These are phyloP conservation scores for Suaeda aralocaspica DNA, from an alignment of 148 eudicot genomes.

Conservation along the genomic window DNA sequence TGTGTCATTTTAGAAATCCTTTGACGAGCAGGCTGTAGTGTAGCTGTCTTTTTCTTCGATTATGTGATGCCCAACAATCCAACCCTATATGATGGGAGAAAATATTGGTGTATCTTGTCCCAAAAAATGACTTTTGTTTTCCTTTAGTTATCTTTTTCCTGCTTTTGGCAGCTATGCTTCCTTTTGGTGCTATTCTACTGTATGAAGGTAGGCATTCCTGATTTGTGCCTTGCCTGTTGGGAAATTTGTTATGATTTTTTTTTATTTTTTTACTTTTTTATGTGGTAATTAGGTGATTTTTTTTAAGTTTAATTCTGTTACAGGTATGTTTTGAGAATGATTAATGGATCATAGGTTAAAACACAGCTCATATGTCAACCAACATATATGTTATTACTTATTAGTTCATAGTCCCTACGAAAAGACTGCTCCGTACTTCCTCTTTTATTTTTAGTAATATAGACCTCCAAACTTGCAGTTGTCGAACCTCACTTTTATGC, in stretches of 20 bases:
- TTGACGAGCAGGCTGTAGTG: neutral
- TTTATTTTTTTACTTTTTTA: neutral
- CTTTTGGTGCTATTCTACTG: neutral
- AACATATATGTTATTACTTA: neutral
- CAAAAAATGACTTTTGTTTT: neutral
- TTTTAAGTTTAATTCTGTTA: too few species aligned
- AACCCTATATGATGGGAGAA: neutral
- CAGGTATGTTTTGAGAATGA: neutral
- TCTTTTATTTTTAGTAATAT: neutral
- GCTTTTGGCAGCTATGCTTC: too few species aligned
- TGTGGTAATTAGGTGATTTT: neutral
- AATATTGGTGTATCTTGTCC: slow-evolving; percentile 1
- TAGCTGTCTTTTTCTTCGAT: neutral
- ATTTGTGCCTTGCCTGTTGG: neutral
- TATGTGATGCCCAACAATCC: neutral
- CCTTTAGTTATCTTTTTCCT: too few species aligned
- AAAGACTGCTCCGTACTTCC: too few species aligned
- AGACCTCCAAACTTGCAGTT: neutral
- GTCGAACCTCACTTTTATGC: neutral
- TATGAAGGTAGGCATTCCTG: neutral
- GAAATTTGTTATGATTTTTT: neutral
- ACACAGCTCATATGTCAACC: neutral
- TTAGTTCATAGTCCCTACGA: too few species aligned
- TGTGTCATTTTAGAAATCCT: neutral
- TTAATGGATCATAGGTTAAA: neutral